These are phyloP conservation scores for Aspergillus sp. DNA, from an alignment of 2,329 filamentous ascomycete genomes.

Conservation along the genomic window DNA sequence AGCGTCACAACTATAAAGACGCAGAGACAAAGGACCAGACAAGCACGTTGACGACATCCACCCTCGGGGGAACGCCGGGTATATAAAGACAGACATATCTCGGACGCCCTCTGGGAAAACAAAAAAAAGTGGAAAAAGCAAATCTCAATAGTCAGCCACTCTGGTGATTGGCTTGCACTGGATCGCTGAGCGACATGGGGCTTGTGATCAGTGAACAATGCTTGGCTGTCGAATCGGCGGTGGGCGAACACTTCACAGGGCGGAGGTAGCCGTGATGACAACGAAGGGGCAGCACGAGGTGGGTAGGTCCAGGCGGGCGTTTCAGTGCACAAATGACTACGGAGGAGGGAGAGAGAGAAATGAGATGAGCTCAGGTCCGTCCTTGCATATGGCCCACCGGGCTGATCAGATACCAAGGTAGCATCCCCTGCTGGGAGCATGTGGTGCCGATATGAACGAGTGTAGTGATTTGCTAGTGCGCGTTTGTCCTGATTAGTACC, in stretches of 20 bases:
- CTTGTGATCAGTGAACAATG: conserved; percentile 4
- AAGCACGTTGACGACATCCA: neutral
- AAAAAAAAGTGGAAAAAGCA: neutral
- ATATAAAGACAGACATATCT: neutral
- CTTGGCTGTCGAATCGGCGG: conserved; percentile 4
- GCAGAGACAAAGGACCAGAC: too few species aligned
- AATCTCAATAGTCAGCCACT: neutral
- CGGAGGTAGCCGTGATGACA: neutral
- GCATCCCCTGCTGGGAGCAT: neutral
- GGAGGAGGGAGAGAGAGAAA: neutral
- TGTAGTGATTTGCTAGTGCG: too few species aligned
- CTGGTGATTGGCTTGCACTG: neutral
- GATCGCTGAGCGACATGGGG: neutral
- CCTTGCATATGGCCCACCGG: neutral
- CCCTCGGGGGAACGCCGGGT: neutral
- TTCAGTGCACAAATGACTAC: neutral
- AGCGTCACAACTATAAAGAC: too few species aligned
- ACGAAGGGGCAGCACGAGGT: conserved; percentile 3
- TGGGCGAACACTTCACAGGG: neutral
- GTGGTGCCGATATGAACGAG: neutral
- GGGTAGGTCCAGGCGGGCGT: conserved; percentile 13
- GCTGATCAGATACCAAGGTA: neutral
- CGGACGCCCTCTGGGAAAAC: neutral
- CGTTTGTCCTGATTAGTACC: too few species aligned
- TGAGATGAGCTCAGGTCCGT: neutral